Evolutionary conservation across 2,329 filamentous ascomycete species (phyloP).

Genomic region (Sclerotinia spermophila): DNA sequence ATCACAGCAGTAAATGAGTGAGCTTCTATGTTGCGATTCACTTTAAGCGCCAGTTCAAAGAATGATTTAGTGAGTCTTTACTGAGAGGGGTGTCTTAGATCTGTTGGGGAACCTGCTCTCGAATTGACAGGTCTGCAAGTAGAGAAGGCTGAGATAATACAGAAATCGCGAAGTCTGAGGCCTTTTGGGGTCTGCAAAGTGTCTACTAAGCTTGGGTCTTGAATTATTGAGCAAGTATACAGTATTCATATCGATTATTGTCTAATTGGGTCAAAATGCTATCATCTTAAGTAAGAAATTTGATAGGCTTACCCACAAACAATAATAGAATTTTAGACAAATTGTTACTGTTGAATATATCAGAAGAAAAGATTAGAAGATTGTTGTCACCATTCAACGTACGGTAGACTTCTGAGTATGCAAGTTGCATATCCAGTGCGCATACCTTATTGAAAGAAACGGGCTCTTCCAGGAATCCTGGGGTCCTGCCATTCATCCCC

Average conservation of each 20-base stretch:
- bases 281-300: neutral
- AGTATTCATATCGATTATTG: too few relatives aligned
- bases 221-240: neutral
- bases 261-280: neutral
- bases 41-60: neutral
- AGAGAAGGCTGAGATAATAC: neutral
- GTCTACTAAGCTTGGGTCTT: neutral
- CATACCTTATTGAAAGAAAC: too few relatives aligned
- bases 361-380: neutral
- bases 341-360: neutral
- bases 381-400: neutral
- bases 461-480: neutral
- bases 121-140: neutral
- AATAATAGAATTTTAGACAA: neutral
- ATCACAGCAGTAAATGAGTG: neutral
- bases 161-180: neutral
- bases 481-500: neutral
- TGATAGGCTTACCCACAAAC: neutral
- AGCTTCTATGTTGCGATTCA: neutral
- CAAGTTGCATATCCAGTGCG: too few relatives aligned
- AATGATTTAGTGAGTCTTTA: neutral
- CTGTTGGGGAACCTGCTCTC: neutral
- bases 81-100: fast-evolving
- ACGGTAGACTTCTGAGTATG: too few relatives aligned
- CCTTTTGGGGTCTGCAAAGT: neutral